These are phyloP conservation scores for Acacia pycnantha DNA, from an alignment of 331 rosid genomes.

Conservation along the genomic window DNA sequence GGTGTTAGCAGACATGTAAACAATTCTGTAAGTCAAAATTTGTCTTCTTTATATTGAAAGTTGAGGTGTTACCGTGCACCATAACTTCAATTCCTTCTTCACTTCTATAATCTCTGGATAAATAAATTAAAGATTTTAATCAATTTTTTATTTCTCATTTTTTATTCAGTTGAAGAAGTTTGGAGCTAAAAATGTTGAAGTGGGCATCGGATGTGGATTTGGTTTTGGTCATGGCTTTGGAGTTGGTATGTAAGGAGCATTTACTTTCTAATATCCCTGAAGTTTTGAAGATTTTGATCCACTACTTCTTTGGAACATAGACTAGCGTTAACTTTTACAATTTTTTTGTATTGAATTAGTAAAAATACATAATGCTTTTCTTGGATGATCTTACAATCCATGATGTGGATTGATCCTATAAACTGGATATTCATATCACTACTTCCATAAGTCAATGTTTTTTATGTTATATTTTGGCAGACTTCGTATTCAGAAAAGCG, in stretches of 20 bases:
- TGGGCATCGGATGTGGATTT: constrained; percentile 92
- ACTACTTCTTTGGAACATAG: not conserved
- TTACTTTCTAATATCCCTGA: not conserved
- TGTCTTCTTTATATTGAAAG: not conserved
- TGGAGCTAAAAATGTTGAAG: constrained; percentile 84
- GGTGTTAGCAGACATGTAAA: constrained; percentile 84
- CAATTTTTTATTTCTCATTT: constrained; percentile 9
- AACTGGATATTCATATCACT: not conserved
- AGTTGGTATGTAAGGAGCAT: constrained; percentile 60
- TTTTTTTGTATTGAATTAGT: not conserved
- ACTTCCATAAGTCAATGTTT: not conserved
- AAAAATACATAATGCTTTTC: not conserved
- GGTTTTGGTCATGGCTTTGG: constrained; percentile 99
- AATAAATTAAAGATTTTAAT: not conserved
- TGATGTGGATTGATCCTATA: not conserved
- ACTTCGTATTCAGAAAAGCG: not conserved
- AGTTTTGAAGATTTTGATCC: not conserved
- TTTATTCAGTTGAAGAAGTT: constrained; percentile 69
- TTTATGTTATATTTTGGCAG: not conserved
- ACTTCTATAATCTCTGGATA: not conserved
- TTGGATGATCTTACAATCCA: not conserved
- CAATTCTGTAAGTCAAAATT: constrained; percentile 55
- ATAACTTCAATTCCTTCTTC: not conserved
- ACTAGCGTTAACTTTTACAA: not conserved
- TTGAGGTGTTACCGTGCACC: not conserved